These are phyloP conservation scores for Macrophomina pseudophaseolina DNA, from an alignment of 2,329 filamentous ascomycete genomes.

Conservation along the genomic window DNA sequence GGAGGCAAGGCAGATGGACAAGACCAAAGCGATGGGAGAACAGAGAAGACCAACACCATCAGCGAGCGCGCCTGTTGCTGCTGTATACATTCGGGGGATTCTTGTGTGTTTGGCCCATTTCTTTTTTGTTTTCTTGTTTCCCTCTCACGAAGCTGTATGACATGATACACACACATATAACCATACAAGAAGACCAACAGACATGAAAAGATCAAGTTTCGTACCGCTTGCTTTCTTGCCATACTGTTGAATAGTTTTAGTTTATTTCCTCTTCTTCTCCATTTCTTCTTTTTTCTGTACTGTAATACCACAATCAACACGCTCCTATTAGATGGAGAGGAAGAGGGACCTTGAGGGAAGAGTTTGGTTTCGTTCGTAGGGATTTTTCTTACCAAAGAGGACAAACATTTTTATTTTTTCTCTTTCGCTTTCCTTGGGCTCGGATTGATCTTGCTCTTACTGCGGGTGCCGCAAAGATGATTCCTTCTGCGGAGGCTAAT, in stretches of 20 bases:
- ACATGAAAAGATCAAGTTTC: constrained; percentile 17
- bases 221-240: constrained; percentile 8
- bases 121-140: not conserved
- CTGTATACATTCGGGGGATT: not conserved
- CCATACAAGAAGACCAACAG: constrained; percentile 9
- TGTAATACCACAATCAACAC: not conserved
- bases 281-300: not conserved
- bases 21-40: not conserved
- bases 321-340: not conserved
- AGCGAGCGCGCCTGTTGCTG: not conserved
- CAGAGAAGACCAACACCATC: not conserved
- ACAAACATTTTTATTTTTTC: not conserved
- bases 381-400: too few relatives aligned
- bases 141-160: constrained; percentile 21
- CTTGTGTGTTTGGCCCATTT: not conserved
- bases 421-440: not conserved
- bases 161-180: constrained; percentile 15
- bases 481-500: too few relatives aligned
- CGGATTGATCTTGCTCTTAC: too few relatives aligned
- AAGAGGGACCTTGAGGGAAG: not conserved
- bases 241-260: constrained; percentile 3
- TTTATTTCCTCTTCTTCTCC: not conserved
- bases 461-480: too few relatives aligned
- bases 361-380: not conserved
- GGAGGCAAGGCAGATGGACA: not conserved